Base-by-base conservation (phyloP, 2,329 filamentous ascomycete genomes). In the Aspergillus texensis region DNA sequence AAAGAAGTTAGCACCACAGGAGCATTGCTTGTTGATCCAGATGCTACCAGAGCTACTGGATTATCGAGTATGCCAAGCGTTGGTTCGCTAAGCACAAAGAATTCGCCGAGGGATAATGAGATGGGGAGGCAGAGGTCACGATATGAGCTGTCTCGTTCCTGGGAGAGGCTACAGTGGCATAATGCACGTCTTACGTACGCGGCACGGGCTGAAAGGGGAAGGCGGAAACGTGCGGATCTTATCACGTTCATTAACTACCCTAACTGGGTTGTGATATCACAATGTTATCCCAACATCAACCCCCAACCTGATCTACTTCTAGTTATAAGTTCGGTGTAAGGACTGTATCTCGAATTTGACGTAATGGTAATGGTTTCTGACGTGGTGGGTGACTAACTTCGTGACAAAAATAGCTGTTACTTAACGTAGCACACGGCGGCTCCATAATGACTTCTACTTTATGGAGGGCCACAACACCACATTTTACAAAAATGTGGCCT, bases 81-180 rank as follows among this genome's bases (percentile, higher is more conserved):
- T 28, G 32, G 19, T 39, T 55, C n/a, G 34, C 52, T 55, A 19
- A 21, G n/a, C 58, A 41, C 57, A 41, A 32, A 12, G 1, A n/a
- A 54, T 16, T 43, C 12, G 50, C n/a, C 28, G 32, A 36, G n/a
- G n/a, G 21, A 39, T 10, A 28, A 26, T 6, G 14, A 55, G 52
- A 55, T 36, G 16, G 6, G n/a, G 34, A 39, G 32, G 39, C 6
- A 41, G 39, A 41, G 39, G 39, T 41, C 39, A 41, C 39, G 34
- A 32, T 55, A 55, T 39, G 52, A 55, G 52, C 52, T 55, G 52
- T 39, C 52, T 55, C 12, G 32, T 24, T 55, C n/a, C 19, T 55
- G 65, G 67, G 75, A 77, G 72, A 77, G 74, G 76, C 75, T 78
- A 78, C 73, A 77, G 76, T 78, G 76, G 75, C 74, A 76, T 76